phyloP scores from a whole-genome alignment of 108 stramenopile species.

The Schizochytrium sp. region DNA sequence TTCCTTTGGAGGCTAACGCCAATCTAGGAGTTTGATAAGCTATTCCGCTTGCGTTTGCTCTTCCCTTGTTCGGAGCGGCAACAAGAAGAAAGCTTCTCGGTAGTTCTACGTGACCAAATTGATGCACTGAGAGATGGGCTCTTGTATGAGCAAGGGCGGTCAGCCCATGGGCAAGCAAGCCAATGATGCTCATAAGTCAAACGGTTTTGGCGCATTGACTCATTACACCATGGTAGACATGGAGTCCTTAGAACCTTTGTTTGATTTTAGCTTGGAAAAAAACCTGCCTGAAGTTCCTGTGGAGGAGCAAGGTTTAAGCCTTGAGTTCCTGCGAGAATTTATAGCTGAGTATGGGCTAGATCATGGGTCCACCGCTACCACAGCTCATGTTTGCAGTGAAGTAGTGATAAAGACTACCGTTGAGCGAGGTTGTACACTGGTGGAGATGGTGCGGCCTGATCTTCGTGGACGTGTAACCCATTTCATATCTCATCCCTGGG shows the following conservation, averaged over 20 bases:
- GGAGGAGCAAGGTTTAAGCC: slow-evolving; percentile 32
- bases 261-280: not conserved
- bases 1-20: no score
- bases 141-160: no score
- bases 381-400: not conserved
- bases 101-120: no score
- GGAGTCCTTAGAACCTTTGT: not conserved
- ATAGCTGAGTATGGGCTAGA: not conserved
- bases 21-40: no score
- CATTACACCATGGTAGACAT: not conserved
- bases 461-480: slow-evolving; percentile 3
- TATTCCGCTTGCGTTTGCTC: no score
- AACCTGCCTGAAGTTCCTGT: not conserved
- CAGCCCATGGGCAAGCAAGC: no score
- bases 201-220: no score
- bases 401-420: slow-evolving; percentile 14
- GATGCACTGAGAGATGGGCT: no score
- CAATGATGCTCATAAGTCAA: no score
- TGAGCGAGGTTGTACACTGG: slow-evolving; percentile 1
- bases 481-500: slow-evolving; percentile 55
- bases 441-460: slow-evolving; percentile 20
- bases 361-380: not conserved
- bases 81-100: no score
- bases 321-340: slow-evolving; percentile 6
- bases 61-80: no score